A percentile compares a stretch with the other conserved stretches of the same genome.
These are phyloP conservation scores for Dipodascus geniculatus DNA, from an alignment of 805 yeast genomes.

Conservation along the genomic window DNA sequence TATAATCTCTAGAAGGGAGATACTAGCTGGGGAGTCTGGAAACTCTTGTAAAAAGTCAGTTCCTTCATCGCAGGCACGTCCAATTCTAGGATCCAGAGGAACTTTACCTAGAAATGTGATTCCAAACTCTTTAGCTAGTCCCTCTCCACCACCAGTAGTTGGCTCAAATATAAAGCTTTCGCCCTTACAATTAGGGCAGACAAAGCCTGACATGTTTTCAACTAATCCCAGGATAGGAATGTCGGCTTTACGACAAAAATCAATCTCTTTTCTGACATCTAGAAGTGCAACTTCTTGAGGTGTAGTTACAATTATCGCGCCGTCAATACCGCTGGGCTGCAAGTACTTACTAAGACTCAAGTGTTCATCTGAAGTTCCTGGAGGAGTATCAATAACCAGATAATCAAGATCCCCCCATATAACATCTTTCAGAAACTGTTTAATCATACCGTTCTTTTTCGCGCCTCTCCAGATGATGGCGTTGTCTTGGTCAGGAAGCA, in stretches of 20 bases:
- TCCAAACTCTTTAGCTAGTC: slow-evolving; percentile 65
- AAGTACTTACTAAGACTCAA: slow-evolving; percentile 77
- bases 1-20: slow-evolving; percentile 76
- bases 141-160: slow-evolving; percentile 93
- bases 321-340: slow-evolving; percentile 86
- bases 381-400: slow-evolving; percentile 90
- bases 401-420: slow-evolving; percentile 85
- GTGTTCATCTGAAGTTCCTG: slow-evolving; percentile 98
- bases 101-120: slow-evolving; percentile 82
- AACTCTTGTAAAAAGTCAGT: slow-evolving; percentile 62
- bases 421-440: slow-evolving; percentile 87
- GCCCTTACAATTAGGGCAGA: slow-evolving; percentile 88
- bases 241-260: slow-evolving; percentile 85
- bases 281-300: slow-evolving; percentile 95
- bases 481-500: slow-evolving; percentile 86
- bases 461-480: slow-evolving; percentile 97
- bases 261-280: slow-evolving; percentile 93
- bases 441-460: slow-evolving; percentile 87
- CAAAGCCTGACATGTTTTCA: slow-evolving; percentile 98
- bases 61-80: slow-evolving; percentile 79
- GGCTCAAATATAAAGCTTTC: slow-evolving; percentile 85
- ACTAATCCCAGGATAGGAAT: slow-evolving; percentile 81
- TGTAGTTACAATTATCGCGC: slow-evolving; percentile 89
- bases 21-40: slow-evolving; percentile 89
- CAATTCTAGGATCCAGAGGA: slow-evolving; percentile 93